phyloP scores from a whole-genome alignment of 805 yeast genomes.

The Metahyphopichia silvanorum region DNA sequence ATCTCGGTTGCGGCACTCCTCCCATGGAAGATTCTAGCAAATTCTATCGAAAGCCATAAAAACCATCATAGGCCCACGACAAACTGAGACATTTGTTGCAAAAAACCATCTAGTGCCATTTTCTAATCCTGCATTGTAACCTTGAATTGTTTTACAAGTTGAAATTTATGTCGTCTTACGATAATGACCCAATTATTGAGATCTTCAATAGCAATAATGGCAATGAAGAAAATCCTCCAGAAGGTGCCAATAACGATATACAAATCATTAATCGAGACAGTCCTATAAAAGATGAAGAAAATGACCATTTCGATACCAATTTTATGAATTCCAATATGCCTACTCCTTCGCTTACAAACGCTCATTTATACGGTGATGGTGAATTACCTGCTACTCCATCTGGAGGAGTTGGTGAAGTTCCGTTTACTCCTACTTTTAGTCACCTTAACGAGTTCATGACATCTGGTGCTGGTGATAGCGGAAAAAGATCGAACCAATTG shows the following conservation, averaged over 20 bases:
- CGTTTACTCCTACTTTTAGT: not conserved
- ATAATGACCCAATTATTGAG: conserved; percentile 11
- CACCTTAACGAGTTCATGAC: conserved; percentile 1
- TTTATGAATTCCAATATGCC: conserved; percentile 4
- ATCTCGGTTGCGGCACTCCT: too few relatives aligned
- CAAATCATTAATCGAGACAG: conserved; percentile 18
- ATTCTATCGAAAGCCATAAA: too few relatives aligned
- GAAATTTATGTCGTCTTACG: conserved; percentile 4
- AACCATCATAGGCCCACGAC: too few relatives aligned
- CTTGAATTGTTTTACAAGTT: not conserved
- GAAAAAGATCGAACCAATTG: conserved; percentile 2
- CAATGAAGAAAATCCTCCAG: conserved; percentile 6
- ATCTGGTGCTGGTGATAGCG: not conserved
- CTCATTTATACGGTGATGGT: conserved; percentile 5
- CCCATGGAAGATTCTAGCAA: conserved; percentile 1
- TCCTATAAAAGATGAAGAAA: not conserved
- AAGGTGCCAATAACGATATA: conserved; percentile 11
- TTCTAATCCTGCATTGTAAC: not conserved
- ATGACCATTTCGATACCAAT: conserved; percentile 7
- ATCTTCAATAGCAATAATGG: conserved; percentile 12
- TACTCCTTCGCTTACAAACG: conserved; percentile 6
- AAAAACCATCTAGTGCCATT: not conserved
- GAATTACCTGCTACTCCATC: not conserved
- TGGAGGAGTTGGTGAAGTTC: not conserved
- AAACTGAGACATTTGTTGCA: not conserved